A percentile compares a stretch with the other conserved stretches of the same genome.
phyloP scores from a whole-genome alignment of 2,329 filamentous ascomycete species.

The Nigrograna mackinnonii region DNA sequence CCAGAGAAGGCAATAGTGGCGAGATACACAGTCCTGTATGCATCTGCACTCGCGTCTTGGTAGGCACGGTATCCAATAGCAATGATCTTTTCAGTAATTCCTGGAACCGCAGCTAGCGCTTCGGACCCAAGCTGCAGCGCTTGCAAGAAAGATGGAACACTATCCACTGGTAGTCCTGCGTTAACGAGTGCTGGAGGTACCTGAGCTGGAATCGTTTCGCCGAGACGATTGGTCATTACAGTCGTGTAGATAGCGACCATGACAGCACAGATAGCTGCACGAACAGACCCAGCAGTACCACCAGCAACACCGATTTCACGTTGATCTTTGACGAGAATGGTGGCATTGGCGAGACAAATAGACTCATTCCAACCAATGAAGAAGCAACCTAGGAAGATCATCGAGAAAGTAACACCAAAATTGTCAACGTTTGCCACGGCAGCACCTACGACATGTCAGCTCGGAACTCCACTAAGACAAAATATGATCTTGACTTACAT shows the following conservation, averaged over 20 bases:
- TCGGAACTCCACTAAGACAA: no score
- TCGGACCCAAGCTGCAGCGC: constrained; percentile 11
- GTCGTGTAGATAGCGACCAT: constrained; percentile 4
- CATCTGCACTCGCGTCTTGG: constrained; percentile 37
- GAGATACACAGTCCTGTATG: constrained; percentile 41
- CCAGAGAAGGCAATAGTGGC: constrained; percentile 41
- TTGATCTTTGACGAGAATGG: constrained; percentile 42
- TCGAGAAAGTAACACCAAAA: constrained; percentile 12
- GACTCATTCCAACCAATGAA: constrained; percentile 35
- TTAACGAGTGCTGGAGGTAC: constrained; percentile 3
- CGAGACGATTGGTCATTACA: constrained; percentile 5
- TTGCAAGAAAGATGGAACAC: constrained; percentile 37
- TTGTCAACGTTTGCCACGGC: constrained; percentile 21
- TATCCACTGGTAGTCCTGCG: constrained; percentile 40
- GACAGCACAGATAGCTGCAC: constrained; percentile 45
- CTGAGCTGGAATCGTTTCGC: constrained; percentile 2
- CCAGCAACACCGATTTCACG: constrained; percentile 46
- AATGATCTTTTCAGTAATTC: constrained; percentile 33
- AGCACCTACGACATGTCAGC: neutral
- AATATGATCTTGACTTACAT: constrained; percentile 1
- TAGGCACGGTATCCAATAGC: constrained; percentile 32
- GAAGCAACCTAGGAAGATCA: constrained; percentile 26
- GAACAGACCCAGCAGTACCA: constrained; percentile 45
- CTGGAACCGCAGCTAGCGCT: constrained; percentile 31
- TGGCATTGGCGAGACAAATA: constrained; percentile 23